Evolutionary conservation across 169 alveolate genomes (phyloP), one percentile per base, ranked within the genome.

Genomic region (Plasmodium falciparum): DNA sequence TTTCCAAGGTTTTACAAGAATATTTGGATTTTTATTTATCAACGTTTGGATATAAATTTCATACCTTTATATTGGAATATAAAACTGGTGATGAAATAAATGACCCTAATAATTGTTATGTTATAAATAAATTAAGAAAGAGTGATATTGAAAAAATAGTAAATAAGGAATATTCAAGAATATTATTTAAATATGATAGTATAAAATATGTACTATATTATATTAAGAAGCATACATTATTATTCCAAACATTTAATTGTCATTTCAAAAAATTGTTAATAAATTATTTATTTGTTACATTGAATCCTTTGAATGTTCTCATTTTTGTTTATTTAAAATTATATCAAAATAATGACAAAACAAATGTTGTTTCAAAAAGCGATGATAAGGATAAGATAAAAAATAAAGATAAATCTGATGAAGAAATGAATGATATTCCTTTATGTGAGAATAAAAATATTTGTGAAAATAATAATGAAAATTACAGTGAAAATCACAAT

Each of bases 21-120:
- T 83, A 83, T 49, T 52, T 83, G 43, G 74, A 43, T 61, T 83
- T 83, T 83, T 70, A 83, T 73, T 54, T 83, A 6, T 11, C 20
- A 7, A 72, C 54, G 2, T 83, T 83, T 49, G 91, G 91, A 17
- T 73, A 83, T 70, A 83, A 83, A 83, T 83, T 83, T 54, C 91
- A 83, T 54, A 59, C 83, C 8, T 83, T 83, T 49, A 70, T 83
- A 69, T 59, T 83, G 52, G 91, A 83, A 83, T 83, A 70, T 47
- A 83, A 54, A 9, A 71, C 17, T 20, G 65, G 52, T 67, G 6
- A 15, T n/a, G 11, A n/a, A 15, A 43, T 39, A 8, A 50, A 54
- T 70, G 91, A 83, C 39, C 8, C 59, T 33, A 83, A 45, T 43
- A 69, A 83, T 39, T 73, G 78, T 47, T 83, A 83, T 62, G 78